Conservation (phyloP, 1,284 basidiomycete genomes). For the Cerrena zonata region DNA sequence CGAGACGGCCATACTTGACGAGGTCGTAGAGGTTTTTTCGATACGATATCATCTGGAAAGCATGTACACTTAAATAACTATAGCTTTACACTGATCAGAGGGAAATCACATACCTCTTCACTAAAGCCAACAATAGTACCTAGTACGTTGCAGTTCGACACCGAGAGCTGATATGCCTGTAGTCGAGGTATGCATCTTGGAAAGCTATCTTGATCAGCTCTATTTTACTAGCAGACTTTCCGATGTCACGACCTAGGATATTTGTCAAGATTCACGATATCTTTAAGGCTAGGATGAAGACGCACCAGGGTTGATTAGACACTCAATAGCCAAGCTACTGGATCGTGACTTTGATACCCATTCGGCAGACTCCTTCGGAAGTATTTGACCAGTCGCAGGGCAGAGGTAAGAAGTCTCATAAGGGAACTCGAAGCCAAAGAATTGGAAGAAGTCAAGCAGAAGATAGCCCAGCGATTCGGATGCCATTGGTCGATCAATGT, state of each 20-base stretch:
- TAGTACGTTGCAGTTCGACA: conserved; percentile 18
- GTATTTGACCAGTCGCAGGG: conserved; percentile 28
- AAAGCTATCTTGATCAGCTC: conserved; percentile 32
- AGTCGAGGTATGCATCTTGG: conserved; percentile 26
- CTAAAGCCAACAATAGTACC: conserved; percentile 23
- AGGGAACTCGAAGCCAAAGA: conserved; percentile 41
- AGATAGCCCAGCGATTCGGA: conserved; percentile 39
- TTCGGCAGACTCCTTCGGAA: conserved; percentile 33
- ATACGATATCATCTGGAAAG: conserved; percentile 12
- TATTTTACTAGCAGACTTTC: conserved; percentile 31
- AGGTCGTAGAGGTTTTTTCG: conserved; percentile 13
- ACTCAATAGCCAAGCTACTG: conserved; percentile 36
- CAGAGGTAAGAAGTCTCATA: conserved; percentile 40
- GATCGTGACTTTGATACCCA: conserved; percentile 27
- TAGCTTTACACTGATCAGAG: neutral
- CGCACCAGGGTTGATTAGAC: conserved; percentile 36
- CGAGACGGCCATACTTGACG: conserved; percentile 15
- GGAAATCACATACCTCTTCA: conserved; percentile 15
- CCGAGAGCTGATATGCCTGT: conserved; percentile 13
- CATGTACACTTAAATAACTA: neutral
- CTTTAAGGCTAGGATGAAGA: conserved; percentile 1
- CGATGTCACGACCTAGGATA: conserved; percentile 34
- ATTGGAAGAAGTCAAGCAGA: conserved; percentile 39
- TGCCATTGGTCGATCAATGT: conserved; percentile 34
- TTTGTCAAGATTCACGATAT: neutral